A percentile compares a stretch with the other conserved stretches of the same genome.
These are phyloP conservation scores for Datura wrightii DNA, from an alignment of 257 asterid genomes.

Conservation along the genomic window DNA sequence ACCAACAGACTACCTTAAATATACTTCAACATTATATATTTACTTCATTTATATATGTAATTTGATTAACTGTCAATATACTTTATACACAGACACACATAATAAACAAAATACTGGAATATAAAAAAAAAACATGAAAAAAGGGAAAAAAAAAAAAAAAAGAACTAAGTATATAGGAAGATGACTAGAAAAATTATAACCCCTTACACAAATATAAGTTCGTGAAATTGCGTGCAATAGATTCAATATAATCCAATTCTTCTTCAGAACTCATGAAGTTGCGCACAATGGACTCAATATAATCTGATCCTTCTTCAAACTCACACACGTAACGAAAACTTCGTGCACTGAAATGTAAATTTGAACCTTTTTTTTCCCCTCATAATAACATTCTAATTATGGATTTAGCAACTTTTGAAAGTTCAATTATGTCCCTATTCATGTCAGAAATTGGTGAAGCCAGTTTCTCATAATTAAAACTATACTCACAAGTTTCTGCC, in stretches of 20 bases:
- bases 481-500: constrained; percentile 56
- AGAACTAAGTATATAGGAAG: no score
- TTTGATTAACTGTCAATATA: no score
- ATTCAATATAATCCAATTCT: background rate
- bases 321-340: background rate
- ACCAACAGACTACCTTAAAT: no score
- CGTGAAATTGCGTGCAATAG: background rate
- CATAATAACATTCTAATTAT: constrained; percentile 42
- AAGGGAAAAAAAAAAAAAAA: no score
- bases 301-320: background rate
- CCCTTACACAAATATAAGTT: background rate
- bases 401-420: constrained; percentile 44
- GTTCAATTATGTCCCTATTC: constrained; percentile 38
- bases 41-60: no score
- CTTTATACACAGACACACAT: no score
- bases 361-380: background rate
- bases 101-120: no score
- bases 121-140: no score
- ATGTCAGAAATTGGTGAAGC: constrained; percentile 42
- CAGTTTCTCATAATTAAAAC: constrained; percentile 32
- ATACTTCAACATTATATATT: no score
- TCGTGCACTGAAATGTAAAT: background rate
- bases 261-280: background rate
- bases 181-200: background rate
- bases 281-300: background rate